These are phyloP conservation scores for Pichia sp. DNA, from an alignment of 1,139 yeast genomes.

Conservation along the genomic window DNA sequence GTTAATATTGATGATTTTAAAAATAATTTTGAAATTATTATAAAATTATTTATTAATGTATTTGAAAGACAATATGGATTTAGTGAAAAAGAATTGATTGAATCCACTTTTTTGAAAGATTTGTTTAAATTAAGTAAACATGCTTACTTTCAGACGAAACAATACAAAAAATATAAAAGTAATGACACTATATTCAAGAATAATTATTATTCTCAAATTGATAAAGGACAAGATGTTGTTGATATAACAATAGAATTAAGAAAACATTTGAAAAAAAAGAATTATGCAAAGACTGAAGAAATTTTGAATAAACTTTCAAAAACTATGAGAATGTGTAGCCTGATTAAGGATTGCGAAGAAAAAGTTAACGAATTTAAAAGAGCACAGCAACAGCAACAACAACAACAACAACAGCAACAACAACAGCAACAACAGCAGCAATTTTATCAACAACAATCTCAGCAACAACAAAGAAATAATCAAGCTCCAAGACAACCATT, in stretches of 20 bases:
- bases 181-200: slow-evolving; percentile 7
- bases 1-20: slow-evolving; percentile 11
- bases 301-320: slow-evolving; percentile 16
- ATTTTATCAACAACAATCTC: slow-evolving; percentile 45
- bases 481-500: slow-evolving; percentile 31
- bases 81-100: slow-evolving; percentile 16
- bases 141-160: slow-evolving; percentile 15
- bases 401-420: slow-evolving; percentile 46
- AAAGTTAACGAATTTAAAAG: slow-evolving; percentile 29
- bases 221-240: slow-evolving; percentile 18
- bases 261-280: slow-evolving; percentile 17
- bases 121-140: slow-evolving; percentile 23
- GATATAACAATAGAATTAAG: slow-evolving; percentile 23
- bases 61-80: slow-evolving; percentile 20
- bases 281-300: slow-evolving; percentile 19
- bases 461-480: slow-evolving; percentile 45
- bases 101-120: slow-evolving; percentile 20
- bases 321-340: slow-evolving; percentile 18
- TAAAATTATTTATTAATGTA: slow-evolving; percentile 16
- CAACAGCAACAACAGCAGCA: slow-evolving; percentile 40
- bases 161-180: slow-evolving; percentile 5
- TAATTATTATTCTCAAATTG: slow-evolving; percentile 8
- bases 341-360: slow-evolving; percentile 9
- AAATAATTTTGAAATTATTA: slow-evolving; percentile 25
- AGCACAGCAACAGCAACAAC: slow-evolving; percentile 36